These are phyloP conservation scores for Trichoderma oligosporum DNA, from an alignment of 2,329 filamentous ascomycete species.

Conservation along the genomic window DNA sequence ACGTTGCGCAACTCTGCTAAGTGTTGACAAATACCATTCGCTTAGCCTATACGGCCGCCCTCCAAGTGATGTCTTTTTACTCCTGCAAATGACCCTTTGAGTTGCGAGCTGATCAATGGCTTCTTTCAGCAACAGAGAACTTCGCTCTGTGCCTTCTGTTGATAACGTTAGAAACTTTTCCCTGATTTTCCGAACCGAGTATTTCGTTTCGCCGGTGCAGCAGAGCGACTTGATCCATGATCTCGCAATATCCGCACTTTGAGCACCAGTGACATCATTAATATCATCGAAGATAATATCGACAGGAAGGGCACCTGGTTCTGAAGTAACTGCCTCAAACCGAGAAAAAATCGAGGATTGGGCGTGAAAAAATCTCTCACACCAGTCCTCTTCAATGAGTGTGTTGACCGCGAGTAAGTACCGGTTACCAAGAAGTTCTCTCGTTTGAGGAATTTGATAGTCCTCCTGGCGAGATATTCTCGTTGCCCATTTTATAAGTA, in stretches of 20 bases:
- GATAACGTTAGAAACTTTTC: conserved; percentile 51
- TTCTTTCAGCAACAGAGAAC: conserved; percentile 44
- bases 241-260: conserved; percentile 41
- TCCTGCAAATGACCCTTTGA: conserved; percentile 55
- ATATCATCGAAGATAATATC: not conserved
- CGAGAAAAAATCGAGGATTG: conserved; percentile 55
- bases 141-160: conserved; percentile 36
- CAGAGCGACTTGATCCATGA: conserved; percentile 60
- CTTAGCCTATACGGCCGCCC: conserved; percentile 62
- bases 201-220: conserved; percentile 49
- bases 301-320: conserved; percentile 41
- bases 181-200: conserved; percentile 45
- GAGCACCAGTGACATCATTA: not conserved
- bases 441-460: conserved; percentile 46
- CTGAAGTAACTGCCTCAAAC: conserved; percentile 51
- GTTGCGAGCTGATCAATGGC: conserved; percentile 48
- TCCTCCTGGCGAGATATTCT: conserved; percentile 46
- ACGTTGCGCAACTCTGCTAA: conserved; percentile 54
- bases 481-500: conserved; percentile 63
- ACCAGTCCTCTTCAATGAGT: conserved; percentile 42
- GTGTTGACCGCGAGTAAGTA: conserved; percentile 40
- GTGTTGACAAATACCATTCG: conserved; percentile 52
- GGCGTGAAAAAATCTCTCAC: conserved; percentile 54
- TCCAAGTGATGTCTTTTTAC: conserved; percentile 53
- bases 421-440: conserved; percentile 41